Percentiles rank a stretch among this genome's conserved stretches.
Conservation (phyloP, 768 basidiomycete species). For the Amyloporia xantha region DNA sequence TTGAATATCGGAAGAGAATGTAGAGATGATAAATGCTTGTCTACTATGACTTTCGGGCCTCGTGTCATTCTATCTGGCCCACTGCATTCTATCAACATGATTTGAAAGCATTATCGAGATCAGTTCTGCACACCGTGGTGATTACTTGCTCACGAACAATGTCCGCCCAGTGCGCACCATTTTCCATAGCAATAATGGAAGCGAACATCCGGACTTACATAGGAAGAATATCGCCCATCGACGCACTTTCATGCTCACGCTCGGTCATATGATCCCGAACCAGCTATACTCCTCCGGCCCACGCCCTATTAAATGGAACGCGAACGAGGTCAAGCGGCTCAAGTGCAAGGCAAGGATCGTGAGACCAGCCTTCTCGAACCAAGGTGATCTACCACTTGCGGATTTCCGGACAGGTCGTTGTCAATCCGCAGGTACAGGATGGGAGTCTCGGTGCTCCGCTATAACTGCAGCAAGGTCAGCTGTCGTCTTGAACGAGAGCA, state of each 20-base stretch:
- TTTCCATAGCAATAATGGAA: too few relatives aligned
- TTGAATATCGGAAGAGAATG: too few relatives aligned
- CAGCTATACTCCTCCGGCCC: background rate
- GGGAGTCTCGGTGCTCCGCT: too few relatives aligned
- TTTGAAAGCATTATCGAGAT: too few relatives aligned
- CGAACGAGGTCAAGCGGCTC: background rate
- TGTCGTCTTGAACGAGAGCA: background rate
- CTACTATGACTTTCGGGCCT: too few relatives aligned
- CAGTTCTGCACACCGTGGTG: too few relatives aligned
- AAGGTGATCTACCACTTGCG: background rate
- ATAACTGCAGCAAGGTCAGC: background rate
- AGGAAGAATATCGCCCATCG: background rate
- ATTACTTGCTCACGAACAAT: too few relatives aligned
- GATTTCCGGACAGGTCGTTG: background rate
- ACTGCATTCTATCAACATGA: too few relatives aligned
- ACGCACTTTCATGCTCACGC: background rate
- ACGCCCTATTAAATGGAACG: background rate
- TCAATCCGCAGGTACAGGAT: background rate
- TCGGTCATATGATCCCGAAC: background rate
- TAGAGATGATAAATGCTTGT: too few relatives aligned
- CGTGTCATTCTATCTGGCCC: too few relatives aligned
- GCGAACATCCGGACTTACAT: background rate
- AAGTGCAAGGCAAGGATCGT: background rate
- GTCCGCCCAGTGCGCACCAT: too few relatives aligned
- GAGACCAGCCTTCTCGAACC: background rate